phyloP scores from a whole-genome alignment of 2,329 filamentous ascomycete species.

The Paecilomyces formosus region DNA sequence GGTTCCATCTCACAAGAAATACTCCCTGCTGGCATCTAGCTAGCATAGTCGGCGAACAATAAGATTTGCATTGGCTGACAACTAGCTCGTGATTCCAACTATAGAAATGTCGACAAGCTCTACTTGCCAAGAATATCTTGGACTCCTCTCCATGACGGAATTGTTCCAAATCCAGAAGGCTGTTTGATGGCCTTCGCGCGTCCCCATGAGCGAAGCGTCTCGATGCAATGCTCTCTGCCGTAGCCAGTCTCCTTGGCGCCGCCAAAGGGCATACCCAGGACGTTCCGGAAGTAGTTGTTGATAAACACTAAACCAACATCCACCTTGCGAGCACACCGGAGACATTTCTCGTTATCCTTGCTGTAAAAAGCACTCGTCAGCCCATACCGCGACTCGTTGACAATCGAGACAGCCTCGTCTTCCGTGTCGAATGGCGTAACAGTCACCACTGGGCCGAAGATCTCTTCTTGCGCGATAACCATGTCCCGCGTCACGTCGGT shows the following conservation, averaged over 20 bases:
- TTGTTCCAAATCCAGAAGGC: background rate
- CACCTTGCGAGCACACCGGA: slow-evolving; percentile 43
- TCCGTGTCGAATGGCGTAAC: slow-evolving; percentile 20
- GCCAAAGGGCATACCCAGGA: slow-evolving; percentile 7
- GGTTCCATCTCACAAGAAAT: no score
- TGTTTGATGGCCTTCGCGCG: background rate
- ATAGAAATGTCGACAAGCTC: background rate
- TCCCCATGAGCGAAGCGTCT: background rate
- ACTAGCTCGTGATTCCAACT: background rate
- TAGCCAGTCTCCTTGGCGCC: slow-evolving; percentile 8
- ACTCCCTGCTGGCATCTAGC: no score
- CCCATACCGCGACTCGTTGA: slow-evolving; percentile 26
- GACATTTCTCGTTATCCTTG: slow-evolving; percentile 57
- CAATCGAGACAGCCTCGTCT: slow-evolving; percentile 17
- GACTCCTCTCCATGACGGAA: background rate
- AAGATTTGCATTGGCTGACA: no score
- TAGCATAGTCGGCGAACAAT: no score
- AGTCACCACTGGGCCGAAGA: slow-evolving; percentile 27
- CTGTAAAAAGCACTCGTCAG: slow-evolving; percentile 41
- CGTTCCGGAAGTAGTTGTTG: slow-evolving; percentile 2
- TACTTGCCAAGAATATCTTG: background rate
- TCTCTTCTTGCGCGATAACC: slow-evolving; percentile 20
- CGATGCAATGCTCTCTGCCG: slow-evolving; percentile 5
- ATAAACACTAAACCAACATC: slow-evolving; percentile 8
- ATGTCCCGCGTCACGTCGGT: background rate